Percentiles rank a stretch among this genome's conserved stretches.
Conservation (phyloP, 768 basidiomycete species). For the Pulveroboletus frians region DNA sequence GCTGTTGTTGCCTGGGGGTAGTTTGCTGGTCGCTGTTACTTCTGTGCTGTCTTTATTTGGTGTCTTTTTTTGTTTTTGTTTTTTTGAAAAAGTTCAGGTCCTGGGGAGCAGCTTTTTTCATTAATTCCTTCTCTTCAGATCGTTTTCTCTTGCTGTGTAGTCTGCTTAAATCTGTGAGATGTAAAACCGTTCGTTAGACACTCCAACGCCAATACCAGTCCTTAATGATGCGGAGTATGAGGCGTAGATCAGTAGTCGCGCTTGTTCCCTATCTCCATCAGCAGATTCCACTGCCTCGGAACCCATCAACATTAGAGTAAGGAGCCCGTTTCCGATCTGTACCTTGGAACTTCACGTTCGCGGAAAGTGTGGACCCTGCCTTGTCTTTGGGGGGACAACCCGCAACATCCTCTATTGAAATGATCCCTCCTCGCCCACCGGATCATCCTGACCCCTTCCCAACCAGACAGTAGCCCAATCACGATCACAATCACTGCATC, state of each 20-base stretch:
- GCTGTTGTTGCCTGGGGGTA: background rate
- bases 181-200: constrained; percentile 5
- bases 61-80: background rate
- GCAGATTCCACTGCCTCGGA: background rate
- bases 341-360: background rate
- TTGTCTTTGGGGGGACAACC: background rate
- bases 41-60: constrained; percentile 1
- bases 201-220: background rate
- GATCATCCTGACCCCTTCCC: constrained; percentile 30
- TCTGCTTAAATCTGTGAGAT: constrained; percentile 8
- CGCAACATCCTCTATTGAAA: constrained; percentile 37
- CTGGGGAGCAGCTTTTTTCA: background rate
- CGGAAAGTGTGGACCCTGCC: background rate
- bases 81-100: background rate
- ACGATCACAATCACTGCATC: constrained; percentile 4
- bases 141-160: constrained; percentile 7
- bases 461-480: constrained; percentile 6
- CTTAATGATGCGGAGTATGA: background rate
- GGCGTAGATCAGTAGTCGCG: background rate
- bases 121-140: background rate
- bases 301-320: constrained; percentile 2
- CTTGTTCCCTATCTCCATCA: background rate
- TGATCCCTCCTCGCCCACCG: constrained; percentile 7
- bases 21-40: background rate
- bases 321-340: background rate